Base-by-base conservation (phyloP, 1,284 basidiomycete genomes). In the Apiotrichum gamsii region DNA sequence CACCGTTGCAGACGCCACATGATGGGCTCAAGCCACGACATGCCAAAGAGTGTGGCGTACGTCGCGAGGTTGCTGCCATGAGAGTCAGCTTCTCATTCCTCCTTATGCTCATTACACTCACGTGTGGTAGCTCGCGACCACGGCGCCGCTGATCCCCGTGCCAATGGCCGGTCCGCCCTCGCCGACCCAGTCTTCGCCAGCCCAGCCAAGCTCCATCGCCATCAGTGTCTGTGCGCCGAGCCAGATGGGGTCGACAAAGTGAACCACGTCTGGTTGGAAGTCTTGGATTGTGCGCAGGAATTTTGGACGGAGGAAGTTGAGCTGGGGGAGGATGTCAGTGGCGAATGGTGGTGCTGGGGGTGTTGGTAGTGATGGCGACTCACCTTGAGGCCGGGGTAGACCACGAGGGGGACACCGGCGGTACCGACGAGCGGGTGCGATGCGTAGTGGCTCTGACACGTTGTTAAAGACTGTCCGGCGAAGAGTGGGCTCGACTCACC, bases 231-330 rank as follows among this genome's bases (percentile, higher is more conserved):
- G 77, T 2, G 72, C 72, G 11, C 78, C 78, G 11, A 80, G 72
- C 78, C 78, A 80, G 47, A 80, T 79, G 0, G 78, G 77, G 56
- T 78, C 77, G 24, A 77, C 75, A 50, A 76, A 72, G 51, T 77
- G 74, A 5, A 77, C 73, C 8, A 80, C 76, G 53, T 80, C 78
- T 1, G 79, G 78, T 51, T 77, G 61, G 44, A 72, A 74, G 37
- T 74, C 68, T 28, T 63, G 64, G 42, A 75, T 72, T 15, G 74
- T 67, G n/a, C 70, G 63, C 43, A 79, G 61, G 58, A 80, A 79
- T 34, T 74, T 72, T 1, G 77, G 78, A 1, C 78, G 74, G 39
- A 78, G 69, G 54, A 80, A 80, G 64, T 80, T 80, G 57, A 80
- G 73, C 64, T 46, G 18, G 16, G 15, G 43, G 25, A 6, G 25